phyloP scores from a whole-genome alignment of 768 basidiomycete species.

The Hirschioporus abietinus region DNA sequence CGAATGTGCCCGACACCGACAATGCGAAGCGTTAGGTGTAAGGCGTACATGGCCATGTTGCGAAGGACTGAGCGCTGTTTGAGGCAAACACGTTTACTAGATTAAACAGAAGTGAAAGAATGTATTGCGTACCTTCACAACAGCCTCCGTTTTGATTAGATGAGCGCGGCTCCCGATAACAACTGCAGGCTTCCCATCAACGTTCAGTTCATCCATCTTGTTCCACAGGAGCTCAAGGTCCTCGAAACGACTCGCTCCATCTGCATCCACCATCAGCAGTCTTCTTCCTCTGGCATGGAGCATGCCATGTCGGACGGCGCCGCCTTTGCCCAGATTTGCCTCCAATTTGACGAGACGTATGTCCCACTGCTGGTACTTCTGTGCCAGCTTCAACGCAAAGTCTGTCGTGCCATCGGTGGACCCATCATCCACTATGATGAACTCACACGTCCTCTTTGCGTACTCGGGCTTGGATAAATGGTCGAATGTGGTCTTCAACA shows the following conservation, averaged over 20 bases:
- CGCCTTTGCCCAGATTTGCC: slow-evolving; percentile 87
- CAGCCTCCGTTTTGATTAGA: slow-evolving; percentile 85
- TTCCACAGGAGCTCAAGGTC: slow-evolving; percentile 79
- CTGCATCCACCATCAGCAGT: slow-evolving; percentile 90
- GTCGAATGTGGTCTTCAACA: slow-evolving; percentile 73
- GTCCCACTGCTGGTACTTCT: slow-evolving; percentile 46
- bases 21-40: slow-evolving; percentile 84
- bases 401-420: slow-evolving; percentile 70
- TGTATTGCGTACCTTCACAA: slow-evolving; percentile 70
- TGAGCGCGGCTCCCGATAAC: slow-evolving; percentile 87
- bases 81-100: background rate
- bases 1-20: slow-evolving; percentile 88
- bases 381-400: slow-evolving; percentile 59
- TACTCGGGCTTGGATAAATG: slow-evolving; percentile 43
- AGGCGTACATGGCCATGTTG: slow-evolving; percentile 90
- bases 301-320: slow-evolving; percentile 90
- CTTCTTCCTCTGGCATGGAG: slow-evolving; percentile 70
- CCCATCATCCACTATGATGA: slow-evolving; percentile 90
- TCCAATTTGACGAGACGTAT: slow-evolving; percentile 76
- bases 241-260: slow-evolving; percentile 84
- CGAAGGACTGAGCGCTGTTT: slow-evolving; percentile 78
- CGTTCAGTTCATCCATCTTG: slow-evolving; percentile 58
- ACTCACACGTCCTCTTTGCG: slow-evolving; percentile 58
- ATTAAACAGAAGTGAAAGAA: background rate
- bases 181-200: slow-evolving; percentile 52